Base-by-base conservation (phyloP, 805 yeast species). In the Candida parachauliodes region DNA sequence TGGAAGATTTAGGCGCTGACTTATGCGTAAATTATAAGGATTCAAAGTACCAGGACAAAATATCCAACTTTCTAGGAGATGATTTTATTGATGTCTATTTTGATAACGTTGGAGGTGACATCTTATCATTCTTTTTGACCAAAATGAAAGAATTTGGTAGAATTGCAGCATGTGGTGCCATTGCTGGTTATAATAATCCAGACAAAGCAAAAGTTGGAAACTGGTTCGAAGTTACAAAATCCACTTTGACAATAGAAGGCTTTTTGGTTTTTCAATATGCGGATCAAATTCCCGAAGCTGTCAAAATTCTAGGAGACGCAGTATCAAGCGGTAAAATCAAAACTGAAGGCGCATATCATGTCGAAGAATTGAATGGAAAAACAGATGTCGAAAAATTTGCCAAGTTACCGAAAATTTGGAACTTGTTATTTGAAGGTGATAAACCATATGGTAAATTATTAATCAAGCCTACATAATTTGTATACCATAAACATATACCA, bases 41-140 rank as follows among this genome's bases (percentile, higher is more conserved):
- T 32, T 45, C 55, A 5, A 49, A 51, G 29, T 58, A 43, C 41
- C 32, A 52, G 45, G 35, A 52, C 26, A 42, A 61, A 36, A 44
- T 62, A 34, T 27, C 48, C 18, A 37, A 49, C 23, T 49, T 42
- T 30, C 59, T 74, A 24, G 77, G 74, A 24, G 67, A 59, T 8
- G 70, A 74, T 36, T 67, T 65, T 36, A 71, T 72, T 26, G 80
- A 77, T 47, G 62, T 69, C 26, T 79, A 70, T 54, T 76, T 66
- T 44, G 88, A 81, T 52, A 74, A 75, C 44, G 86, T 81, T 26
- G 86, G 86, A 32, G 87, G 86, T 27, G 63, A 68, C 34, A 65
- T 74, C 14, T 62, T 80, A 48, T 76, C 72, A 46, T 54, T 60
- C 16, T 71, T 72, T 36, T 55, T 73, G 43, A 39, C 46, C 9